Evolutionary conservation across 768 basidiomycete species (phyloP), one percentile per base, ranked within the genome.

Genomic region (Boletellus emodensis): DNA sequence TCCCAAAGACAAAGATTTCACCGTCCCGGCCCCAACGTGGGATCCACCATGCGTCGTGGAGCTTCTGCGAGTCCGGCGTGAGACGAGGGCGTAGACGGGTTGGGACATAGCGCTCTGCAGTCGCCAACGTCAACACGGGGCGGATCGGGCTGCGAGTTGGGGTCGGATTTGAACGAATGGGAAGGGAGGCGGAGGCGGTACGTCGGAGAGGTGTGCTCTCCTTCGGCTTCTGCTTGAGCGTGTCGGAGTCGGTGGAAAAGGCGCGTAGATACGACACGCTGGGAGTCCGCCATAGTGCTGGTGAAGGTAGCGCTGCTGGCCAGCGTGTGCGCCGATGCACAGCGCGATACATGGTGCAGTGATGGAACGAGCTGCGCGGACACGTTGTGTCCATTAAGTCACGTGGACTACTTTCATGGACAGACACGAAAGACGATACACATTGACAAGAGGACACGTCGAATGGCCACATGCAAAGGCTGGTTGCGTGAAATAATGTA

Each of bases 1-100:
- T 92, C 17, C 79, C 76, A 64, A 96, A 96, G 12, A 96, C 78
- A 65, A 94, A 95, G 11, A 93, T 72, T 65, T 96, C 94, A 14
- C 92, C 93, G 48, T 82, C 76, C 18, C 71, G 63, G 0, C 79
- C 79, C 82, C 86, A 90, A 51, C 75, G 76, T 32, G 88, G 85
- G 20, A 90, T 73, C 87, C 87, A 91, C 78, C 83, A 86, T 8
- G 85, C 76, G 45, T 90, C 90, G 48, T 91, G 85, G 38, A 88
- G 73, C 20, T 76, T 74, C 54, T 79, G 80, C 11, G 85, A 73
- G 20, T 74, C 71, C 1, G 75, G 57, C 0, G 84, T 82, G 7
- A 86, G 75, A 33, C 75, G 67, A 14, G 76, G 68, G 63, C 81
- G 78, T 14, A 94, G 71, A 18, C 80, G 79, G 3, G 80, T 75